phyloP scores from a whole-genome alignment of 805 yeast genomes.

The Candida fluviatilis region DNA sequence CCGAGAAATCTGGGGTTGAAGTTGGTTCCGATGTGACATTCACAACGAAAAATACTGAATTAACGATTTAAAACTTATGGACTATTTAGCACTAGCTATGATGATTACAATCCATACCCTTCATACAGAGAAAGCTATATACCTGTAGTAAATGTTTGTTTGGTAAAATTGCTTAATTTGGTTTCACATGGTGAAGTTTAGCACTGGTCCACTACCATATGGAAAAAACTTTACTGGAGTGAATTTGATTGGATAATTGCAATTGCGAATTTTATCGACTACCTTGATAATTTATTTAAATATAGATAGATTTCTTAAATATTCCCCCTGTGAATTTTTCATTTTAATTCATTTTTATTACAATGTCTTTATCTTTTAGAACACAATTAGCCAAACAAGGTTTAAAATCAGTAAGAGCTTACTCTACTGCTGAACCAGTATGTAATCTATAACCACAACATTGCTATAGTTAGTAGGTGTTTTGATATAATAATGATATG shows the following conservation, averaged over 20 bases:
- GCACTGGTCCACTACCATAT: background rate
- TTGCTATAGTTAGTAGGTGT: too few species aligned
- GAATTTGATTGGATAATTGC: background rate
- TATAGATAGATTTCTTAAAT: background rate
- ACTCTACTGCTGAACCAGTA: constrained; percentile 37
- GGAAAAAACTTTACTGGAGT: background rate
- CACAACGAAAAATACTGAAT: too few species aligned
- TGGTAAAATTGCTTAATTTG: too few species aligned
- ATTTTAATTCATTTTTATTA: background rate
- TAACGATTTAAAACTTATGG: too few species aligned
- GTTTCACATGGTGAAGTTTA: constrained; percentile 1
- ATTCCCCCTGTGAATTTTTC: background rate
- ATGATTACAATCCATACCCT: too few species aligned
- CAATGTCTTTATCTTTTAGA: constrained; percentile 1
- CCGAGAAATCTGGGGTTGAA: constrained; percentile 1
- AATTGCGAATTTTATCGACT: background rate
- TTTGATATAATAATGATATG: too few species aligned
- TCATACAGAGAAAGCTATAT: too few species aligned
- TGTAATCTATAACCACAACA: constrained; percentile 11
- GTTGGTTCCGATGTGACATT: background rate
- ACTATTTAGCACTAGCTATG: too few species aligned
- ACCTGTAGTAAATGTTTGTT: background rate
- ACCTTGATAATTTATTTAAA: background rate
- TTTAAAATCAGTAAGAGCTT: constrained; percentile 20
- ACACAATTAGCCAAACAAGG: background rate